Conservation (phyloP, 1,284 basidiomycete genomes). For the Prillingera fragicola region DNA sequence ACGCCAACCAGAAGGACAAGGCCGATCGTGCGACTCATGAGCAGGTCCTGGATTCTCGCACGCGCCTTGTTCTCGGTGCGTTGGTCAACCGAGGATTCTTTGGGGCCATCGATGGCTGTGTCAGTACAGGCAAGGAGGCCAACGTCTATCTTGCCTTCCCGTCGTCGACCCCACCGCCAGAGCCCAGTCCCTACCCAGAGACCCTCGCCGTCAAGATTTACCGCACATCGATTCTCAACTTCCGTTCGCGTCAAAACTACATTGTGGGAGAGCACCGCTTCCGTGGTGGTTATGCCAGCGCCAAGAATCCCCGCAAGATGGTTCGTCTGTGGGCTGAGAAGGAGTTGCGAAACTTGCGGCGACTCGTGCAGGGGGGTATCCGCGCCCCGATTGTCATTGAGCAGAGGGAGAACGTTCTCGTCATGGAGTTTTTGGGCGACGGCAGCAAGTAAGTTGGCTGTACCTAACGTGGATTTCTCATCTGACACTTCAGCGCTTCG, state of each 20-base stretch:
- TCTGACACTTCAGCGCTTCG: slow-evolving; percentile 60
- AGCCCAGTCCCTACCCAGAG: slow-evolving; percentile 52
- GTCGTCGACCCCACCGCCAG: slow-evolving; percentile 52
- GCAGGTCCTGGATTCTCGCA: slow-evolving; percentile 87
- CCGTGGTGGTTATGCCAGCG: slow-evolving; percentile 79
- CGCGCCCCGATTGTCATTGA: slow-evolving; percentile 83
- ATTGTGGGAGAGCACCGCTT: slow-evolving; percentile 88
- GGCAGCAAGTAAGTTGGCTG: slow-evolving; percentile 49
- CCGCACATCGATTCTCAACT: slow-evolving; percentile 95
- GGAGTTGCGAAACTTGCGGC: slow-evolving; percentile 91
- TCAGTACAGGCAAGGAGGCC: slow-evolving; percentile 94
- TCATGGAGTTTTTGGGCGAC: slow-evolving; percentile 89
- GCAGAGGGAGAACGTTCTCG: slow-evolving; percentile 91
- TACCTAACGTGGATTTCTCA: neutral
- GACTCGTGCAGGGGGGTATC: slow-evolving; percentile 74
- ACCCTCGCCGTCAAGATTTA: slow-evolving; percentile 93
- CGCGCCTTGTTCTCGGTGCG: slow-evolving; percentile 82
- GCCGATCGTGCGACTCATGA: slow-evolving; percentile 89
- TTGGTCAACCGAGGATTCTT: slow-evolving; percentile 84
- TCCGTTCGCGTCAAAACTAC: slow-evolving; percentile 94
- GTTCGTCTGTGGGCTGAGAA: slow-evolving; percentile 98
- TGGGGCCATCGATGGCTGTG: slow-evolving; percentile 83
- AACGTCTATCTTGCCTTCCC: slow-evolving; percentile 86
- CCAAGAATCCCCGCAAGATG: slow-evolving; percentile 95
- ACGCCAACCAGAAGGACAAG: slow-evolving; percentile 86